Evolutionary conservation across 208 protist species (phyloP).

Genomic region (Acanthamoeba sp.): DNA sequence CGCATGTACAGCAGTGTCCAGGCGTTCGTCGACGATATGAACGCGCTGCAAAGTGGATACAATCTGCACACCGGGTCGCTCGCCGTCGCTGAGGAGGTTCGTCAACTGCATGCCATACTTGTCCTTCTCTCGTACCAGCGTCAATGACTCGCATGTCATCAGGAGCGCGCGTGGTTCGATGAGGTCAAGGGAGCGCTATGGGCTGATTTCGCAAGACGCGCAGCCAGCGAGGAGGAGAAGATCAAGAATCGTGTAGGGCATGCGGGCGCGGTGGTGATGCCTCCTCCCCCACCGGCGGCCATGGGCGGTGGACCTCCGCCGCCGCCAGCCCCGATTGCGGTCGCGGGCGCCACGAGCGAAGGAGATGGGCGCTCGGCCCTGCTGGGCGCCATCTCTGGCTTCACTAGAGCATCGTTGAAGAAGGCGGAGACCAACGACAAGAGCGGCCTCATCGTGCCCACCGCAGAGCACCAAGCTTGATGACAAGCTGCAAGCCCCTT

Average conservation of each 20-base stretch:
- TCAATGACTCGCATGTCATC: not conserved
- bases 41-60: not conserved
- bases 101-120: not conserved
- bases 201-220: not conserved
- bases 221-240: not conserved
- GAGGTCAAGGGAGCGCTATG: not conserved
- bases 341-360: not conserved
- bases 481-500: no score
- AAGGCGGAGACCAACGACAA: constrained; percentile 60
- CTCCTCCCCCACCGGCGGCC: not conserved
- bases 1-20: constrained; percentile 55
- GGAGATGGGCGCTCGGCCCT: not conserved
- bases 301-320: not conserved
- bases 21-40: not conserved
- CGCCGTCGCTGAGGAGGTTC: not conserved
- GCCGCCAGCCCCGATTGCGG: not conserved
- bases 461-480: no score
- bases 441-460: constrained; percentile 17
- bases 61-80: not conserved
- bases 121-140: not conserved
- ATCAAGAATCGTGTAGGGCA: not conserved
- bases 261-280: not conserved
- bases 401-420: not conserved
- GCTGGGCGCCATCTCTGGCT: constrained; percentile 38
- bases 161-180: not conserved